Conservation (phyloP, 2,329 filamentous ascomycete genomes). For the Epichloe hybrida region DNA sequence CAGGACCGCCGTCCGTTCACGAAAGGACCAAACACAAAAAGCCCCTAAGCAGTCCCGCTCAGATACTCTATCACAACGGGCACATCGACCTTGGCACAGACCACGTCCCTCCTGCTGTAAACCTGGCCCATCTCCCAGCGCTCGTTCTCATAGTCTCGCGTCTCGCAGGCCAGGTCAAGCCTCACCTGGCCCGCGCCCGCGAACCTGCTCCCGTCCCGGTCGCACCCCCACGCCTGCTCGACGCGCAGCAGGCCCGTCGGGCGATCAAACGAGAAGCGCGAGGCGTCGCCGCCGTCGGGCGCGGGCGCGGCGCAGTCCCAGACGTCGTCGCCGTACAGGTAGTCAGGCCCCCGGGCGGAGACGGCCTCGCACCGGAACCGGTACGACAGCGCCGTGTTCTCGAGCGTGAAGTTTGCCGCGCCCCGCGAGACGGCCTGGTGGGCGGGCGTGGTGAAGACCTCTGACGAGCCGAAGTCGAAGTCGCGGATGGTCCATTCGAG, state of each 20-base stretch:
- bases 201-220: not conserved
- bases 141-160: not conserved
- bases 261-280: not conserved
- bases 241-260: not conserved
- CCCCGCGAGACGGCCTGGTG: not conserved
- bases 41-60: not conserved
- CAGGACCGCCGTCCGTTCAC: no score
- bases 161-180: not conserved
- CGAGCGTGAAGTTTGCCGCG: conserved; percentile 1
- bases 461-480: not conserved
- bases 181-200: not conserved
- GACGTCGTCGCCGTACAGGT: not conserved
- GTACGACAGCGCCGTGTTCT: not conserved
- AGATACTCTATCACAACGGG: not conserved
- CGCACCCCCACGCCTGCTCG: conserved; percentile 1
- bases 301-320: not conserved
- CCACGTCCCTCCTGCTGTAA: not conserved
- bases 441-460: not conserved
- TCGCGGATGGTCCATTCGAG: not conserved
- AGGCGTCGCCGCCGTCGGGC: not conserved
- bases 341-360: not conserved
- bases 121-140: not conserved
- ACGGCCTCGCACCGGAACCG: not conserved
- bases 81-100: not conserved
- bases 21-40: no score